A percentile compares a stretch with the other conserved stretches of the same genome.
Evolutionary conservation across 768 basidiomycete species (phyloP).

Genomic region (Leccinum imitatum): DNA sequence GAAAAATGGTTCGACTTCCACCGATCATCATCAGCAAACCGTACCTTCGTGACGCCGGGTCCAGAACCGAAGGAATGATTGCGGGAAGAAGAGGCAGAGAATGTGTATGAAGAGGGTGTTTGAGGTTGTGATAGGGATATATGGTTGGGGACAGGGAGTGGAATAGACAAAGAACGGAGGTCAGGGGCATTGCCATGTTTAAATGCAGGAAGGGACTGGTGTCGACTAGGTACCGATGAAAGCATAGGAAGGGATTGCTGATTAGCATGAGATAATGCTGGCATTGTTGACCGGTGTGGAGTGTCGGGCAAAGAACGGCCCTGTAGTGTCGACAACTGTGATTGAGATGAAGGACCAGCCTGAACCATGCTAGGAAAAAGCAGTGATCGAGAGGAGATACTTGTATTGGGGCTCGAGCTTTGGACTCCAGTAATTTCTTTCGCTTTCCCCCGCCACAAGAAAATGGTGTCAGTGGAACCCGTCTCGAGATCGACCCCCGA

Average conservation of each 20-base stretch:
- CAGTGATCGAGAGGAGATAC: slow-evolving; percentile 3
- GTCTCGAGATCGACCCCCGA: slow-evolving; percentile 22
- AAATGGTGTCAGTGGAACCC: slow-evolving; percentile 8
- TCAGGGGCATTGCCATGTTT: slow-evolving; percentile 7
- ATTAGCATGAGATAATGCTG: not conserved
- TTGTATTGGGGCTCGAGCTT: not conserved
- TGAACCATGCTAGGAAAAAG: slow-evolving; percentile 12
- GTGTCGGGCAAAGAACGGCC: not conserved
- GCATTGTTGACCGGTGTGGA: slow-evolving; percentile 9
- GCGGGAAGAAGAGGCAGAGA: not conserved
- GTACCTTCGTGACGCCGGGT: not conserved
- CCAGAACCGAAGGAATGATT: not conserved
- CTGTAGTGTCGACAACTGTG: not conserved
- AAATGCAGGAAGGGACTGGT: slow-evolving; percentile 25
- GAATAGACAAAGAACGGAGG: slow-evolving; percentile 1
- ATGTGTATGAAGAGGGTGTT: slow-evolving; percentile 8
- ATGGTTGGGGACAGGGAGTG: not conserved
- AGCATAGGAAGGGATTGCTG: not conserved
- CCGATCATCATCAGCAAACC: not conserved
- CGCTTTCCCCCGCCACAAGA: slow-evolving; percentile 6
- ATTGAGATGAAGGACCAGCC: slow-evolving; percentile 6
- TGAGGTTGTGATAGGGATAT: slow-evolving; percentile 2
- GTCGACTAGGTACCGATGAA: slow-evolving; percentile 13
- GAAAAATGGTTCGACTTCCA: slow-evolving; percentile 20
- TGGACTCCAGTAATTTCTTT: slow-evolving; percentile 1